phyloP scores from a whole-genome alignment of 352 stramenopile genomes.

The Phytophthora fragariae region DNA sequence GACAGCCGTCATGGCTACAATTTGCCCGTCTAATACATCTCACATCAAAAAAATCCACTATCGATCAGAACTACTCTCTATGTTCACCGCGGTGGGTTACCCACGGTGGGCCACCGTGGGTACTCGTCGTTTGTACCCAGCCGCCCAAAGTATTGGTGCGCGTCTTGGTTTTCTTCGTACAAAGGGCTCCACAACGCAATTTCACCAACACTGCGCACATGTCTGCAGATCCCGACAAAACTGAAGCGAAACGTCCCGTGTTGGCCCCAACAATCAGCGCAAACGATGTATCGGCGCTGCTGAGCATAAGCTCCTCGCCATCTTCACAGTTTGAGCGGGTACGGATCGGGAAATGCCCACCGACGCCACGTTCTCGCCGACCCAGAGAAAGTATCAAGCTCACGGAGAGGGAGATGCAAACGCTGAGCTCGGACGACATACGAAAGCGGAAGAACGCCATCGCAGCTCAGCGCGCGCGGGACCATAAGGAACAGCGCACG shows the following conservation, averaged over 20 bases:
- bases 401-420: slow-evolving; percentile 46
- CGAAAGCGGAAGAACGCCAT: slow-evolving; percentile 79
- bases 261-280: slow-evolving; percentile 30
- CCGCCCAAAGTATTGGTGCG: not conserved
- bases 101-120: not conserved
- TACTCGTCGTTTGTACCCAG: slow-evolving; percentile 25
- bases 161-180: not conserved
- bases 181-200: slow-evolving; percentile 27
- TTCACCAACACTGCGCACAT: slow-evolving; percentile 23
- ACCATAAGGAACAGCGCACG: slow-evolving; percentile 66
- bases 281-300: slow-evolving; percentile 34
- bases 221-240: slow-evolving; percentile 12
- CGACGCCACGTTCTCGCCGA: slow-evolving; percentile 38
- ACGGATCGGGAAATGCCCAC: slow-evolving; percentile 33
- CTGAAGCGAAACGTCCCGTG: slow-evolving; percentile 20
- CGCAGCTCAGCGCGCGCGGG: slow-evolving; percentile 60
- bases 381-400: slow-evolving; percentile 56
- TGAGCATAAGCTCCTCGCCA: slow-evolving; percentile 28
- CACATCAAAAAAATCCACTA: slow-evolving; percentile 27
- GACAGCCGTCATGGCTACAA: slow-evolving; percentile 30
- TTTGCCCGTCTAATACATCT: slow-evolving; percentile 19
- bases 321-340: slow-evolving; percentile 23
- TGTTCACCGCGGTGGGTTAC: slow-evolving; percentile 12
- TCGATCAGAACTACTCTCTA: slow-evolving; percentile 28
- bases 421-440: slow-evolving; percentile 58